These are phyloP conservation scores for Babesia bigemina DNA, from an alignment of 169 alveolate genomes.

Conservation along the genomic window DNA sequence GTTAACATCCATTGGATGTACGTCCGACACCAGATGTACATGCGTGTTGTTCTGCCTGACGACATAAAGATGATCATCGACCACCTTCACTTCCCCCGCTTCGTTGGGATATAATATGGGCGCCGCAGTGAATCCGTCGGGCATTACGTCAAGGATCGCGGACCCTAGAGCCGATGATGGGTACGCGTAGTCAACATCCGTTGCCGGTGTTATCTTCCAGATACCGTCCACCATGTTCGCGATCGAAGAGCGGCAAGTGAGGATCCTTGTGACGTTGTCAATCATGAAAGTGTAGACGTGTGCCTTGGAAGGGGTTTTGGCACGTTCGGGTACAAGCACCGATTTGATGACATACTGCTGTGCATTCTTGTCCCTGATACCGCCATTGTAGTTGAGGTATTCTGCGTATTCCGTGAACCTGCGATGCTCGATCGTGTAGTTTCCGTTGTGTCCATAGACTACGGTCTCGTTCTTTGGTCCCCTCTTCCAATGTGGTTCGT, in stretches of 20 bases:
- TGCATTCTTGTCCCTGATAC: neutral
- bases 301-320: neutral
- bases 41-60: neutral
- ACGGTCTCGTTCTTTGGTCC: neutral
- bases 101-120: neutral
- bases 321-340: conserved; percentile 8
- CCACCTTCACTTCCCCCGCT: neutral
- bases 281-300: neutral
- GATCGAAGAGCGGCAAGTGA: neutral
- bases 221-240: neutral
- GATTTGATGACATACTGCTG: neutral
- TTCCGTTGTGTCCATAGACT: conserved; percentile 2
- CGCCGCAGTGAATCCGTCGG: neutral
- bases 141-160: neutral
- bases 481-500: neutral
- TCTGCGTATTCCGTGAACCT: neutral
- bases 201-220: neutral
- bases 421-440: neutral
- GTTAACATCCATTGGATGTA: conserved; percentile 14
- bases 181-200: neutral
- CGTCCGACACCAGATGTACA: neutral
- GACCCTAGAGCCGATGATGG: neutral
- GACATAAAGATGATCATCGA: neutral
- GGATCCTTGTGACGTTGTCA: neutral
- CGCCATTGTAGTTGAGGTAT: neutral